Conservation (phyloP, 1,284 basidiomycete genomes). For the Ceratobasidium sp. region DNA sequence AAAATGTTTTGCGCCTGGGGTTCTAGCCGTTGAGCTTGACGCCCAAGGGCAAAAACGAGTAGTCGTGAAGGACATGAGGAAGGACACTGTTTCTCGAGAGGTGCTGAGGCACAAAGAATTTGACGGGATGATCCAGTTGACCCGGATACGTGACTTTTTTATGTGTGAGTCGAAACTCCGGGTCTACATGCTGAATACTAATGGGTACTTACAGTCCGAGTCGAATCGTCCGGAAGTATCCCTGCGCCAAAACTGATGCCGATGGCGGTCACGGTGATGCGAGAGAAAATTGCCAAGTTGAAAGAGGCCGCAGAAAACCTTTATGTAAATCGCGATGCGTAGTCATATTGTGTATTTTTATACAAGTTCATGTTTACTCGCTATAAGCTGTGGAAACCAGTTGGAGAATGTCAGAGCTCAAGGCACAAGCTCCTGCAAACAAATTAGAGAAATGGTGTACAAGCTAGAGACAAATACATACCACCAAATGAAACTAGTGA, state of each 20-base stretch:
- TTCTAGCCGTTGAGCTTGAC: constrained; percentile 76
- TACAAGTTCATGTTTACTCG: not conserved
- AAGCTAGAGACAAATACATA: not conserved
- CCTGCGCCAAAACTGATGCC: constrained; percentile 85
- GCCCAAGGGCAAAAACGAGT: constrained; percentile 71
- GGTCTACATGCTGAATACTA: constrained; percentile 31
- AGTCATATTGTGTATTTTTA: constrained; percentile 10
- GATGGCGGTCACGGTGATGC: constrained; percentile 86
- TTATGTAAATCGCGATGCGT: constrained; percentile 40
- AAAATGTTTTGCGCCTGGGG: constrained; percentile 90
- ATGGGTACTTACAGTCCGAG: constrained; percentile 69
- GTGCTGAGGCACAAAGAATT: constrained; percentile 95
- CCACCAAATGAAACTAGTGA: constrained; percentile 58
- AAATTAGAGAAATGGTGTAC: not conserved
- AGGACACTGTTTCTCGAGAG: constrained; percentile 93
- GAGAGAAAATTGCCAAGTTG: constrained; percentile 78
- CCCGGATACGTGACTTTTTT: constrained; percentile 92
- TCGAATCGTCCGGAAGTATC: constrained; percentile 93
- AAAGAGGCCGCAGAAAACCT: constrained; percentile 66
- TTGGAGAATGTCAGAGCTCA: not conserved
- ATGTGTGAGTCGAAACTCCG: constrained; percentile 72
- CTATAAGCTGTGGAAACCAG: too few species aligned
- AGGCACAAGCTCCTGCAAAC: not conserved
- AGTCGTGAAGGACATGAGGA: constrained; percentile 71
- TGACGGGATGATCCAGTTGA: constrained; percentile 84